Base-by-base conservation (phyloP, 352 stramenopile species). In the Phytophthora ohioensis region DNA sequence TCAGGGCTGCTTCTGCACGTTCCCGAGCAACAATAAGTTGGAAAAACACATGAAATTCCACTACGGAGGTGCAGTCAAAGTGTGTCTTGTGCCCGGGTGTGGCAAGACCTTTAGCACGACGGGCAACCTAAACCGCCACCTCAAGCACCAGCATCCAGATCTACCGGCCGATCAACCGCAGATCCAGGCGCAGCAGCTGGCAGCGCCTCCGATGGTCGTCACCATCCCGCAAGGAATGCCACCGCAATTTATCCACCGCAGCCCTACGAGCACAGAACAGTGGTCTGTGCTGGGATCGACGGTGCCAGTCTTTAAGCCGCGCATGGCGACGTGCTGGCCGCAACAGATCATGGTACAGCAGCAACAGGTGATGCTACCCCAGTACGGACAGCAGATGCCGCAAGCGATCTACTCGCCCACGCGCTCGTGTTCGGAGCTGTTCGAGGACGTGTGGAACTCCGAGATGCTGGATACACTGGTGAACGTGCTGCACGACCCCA, bases 51-150 rank as follows among this genome's bases (percentile, higher is more conserved):
- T 81, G 70, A 57, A 66, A n/a, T 66, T 66, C 71, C 76, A 84
- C 63, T 71, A 70, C 39, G 67, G 55, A 47, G 67, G 13, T 64
- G 73, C 56, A 62, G 64, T 80, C 15, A 75, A 84, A 15, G 74
- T 75, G 42, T 84, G 77, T 52, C 32, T 70, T 12, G 65, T 78
- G 5, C 53, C 64, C 4, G 64, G 49, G 5, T 84, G 70, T 43
- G 70, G 74, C 51, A 84, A 84, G 54, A 75, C 76, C 6, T 84
- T 84, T 53, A 84, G 66, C 46, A 84, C 76, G 17, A 75, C 76
- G 2, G 76, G 76, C 48, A 84, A 81, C 45, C 47, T 84, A n/a
- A 79, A 79, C 57, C 76, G 76, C 47, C 76, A 84, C 39, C 61
- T 78, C 13, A 79, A 80, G 53, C 75, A 80, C 61, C 73, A 84